Conservation (phyloP, 192 early-diverging fungal species). For the Mortierella claussenii region DNA sequence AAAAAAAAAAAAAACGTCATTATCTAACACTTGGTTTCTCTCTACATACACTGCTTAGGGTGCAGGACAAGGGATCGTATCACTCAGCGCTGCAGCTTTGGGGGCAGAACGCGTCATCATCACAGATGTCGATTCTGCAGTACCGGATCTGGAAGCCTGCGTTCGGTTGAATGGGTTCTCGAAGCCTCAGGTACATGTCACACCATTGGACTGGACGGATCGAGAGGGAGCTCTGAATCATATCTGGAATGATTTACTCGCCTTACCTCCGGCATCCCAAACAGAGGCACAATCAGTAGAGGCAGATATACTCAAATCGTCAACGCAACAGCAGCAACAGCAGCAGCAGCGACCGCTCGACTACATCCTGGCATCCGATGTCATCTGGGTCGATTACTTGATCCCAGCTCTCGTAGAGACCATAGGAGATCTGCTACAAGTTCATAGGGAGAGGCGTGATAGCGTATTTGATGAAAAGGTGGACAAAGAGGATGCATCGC, state of each 20-base stretch:
- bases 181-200: slow-evolving; percentile 25
- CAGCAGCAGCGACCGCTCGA: slow-evolving; percentile 20
- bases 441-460: slow-evolving; percentile 11
- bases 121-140: slow-evolving; percentile 44
- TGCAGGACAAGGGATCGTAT: slow-evolving; percentile 50
- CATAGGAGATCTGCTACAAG: slow-evolving; percentile 30
- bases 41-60: slow-evolving; percentile 15
- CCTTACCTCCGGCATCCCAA: neutral
- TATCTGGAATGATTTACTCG: slow-evolving; percentile 21
- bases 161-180: slow-evolving; percentile 25
- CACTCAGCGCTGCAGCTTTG: slow-evolving; percentile 42
- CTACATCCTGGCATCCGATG: slow-evolving; percentile 57
- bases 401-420: slow-evolving; percentile 53
- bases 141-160: slow-evolving; percentile 14
- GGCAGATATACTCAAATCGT: no score
- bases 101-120: slow-evolving; percentile 41
- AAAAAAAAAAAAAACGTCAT: no score
- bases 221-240: slow-evolving; percentile 5
- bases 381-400: slow-evolving; percentile 60
- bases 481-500: neutral
- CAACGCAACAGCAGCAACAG: neutral
- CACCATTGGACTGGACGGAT: slow-evolving; percentile 40
- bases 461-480: slow-evolving; percentile 17
- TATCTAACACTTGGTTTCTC: no score
- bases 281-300: neutral